Percentiles rank a stretch among this genome's conserved stretches.
Conservation (phyloP, 768 basidiomycete genomes). For the Baorangia bicolor region DNA sequence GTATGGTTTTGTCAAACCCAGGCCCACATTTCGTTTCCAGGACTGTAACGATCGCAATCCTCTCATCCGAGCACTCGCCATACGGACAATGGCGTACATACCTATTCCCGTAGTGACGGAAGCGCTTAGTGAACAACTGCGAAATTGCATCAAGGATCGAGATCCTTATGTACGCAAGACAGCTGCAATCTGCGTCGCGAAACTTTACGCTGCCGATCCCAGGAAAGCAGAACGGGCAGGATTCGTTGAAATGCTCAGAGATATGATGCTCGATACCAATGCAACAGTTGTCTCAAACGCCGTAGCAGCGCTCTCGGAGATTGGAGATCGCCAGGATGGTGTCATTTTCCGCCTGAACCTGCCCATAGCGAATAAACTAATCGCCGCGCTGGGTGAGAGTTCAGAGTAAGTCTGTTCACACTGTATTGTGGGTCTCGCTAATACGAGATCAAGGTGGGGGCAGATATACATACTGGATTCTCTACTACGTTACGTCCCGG, state of each 20-base stretch:
- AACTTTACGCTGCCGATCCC: constrained; percentile 87
- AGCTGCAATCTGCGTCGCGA: constrained; percentile 95
- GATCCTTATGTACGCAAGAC: constrained; percentile 99
- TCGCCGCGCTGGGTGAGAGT: constrained; percentile 90
- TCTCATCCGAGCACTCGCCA: constrained; percentile 92
- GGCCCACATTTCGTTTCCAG: constrained; percentile 42
- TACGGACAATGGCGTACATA: constrained; percentile 99
- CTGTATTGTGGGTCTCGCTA: constrained; percentile 6
- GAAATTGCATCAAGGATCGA: constrained; percentile 88
- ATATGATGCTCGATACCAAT: constrained; percentile 90
- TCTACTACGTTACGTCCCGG: constrained; percentile 90
- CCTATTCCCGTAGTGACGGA: constrained; percentile 87
- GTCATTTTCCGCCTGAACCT: constrained; percentile 90
- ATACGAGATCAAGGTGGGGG: constrained; percentile 73
- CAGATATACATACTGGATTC: constrained; percentile 98
- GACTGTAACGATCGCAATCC: constrained; percentile 97
- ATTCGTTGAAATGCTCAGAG: constrained; percentile 88
- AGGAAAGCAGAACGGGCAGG: constrained; percentile 84
- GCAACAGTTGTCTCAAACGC: constrained; percentile 98
- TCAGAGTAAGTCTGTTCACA: constrained; percentile 74
- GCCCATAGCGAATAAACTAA: constrained; percentile 83
- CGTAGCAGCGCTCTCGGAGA: constrained; percentile 95
- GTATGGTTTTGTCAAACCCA: constrained; percentile 2
- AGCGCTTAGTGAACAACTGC: constrained; percentile 82
- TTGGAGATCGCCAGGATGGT: constrained; percentile 91